Evolutionary conservation across 805 yeast genomes (phyloP), one percentile per base, ranked within the genome.

Genomic region (Saccharomyces paradoxus): DNA sequence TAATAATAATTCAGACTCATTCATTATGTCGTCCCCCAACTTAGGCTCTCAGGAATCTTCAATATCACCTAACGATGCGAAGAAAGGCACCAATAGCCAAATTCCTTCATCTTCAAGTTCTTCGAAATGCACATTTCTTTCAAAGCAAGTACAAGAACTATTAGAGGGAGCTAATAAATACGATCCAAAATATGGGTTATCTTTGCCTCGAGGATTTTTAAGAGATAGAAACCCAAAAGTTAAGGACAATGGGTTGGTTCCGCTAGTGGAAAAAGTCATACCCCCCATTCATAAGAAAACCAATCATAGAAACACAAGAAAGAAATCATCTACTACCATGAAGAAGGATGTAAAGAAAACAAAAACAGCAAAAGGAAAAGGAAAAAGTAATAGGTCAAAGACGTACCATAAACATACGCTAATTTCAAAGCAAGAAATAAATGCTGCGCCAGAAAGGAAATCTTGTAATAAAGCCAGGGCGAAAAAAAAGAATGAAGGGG

Each of bases 121-220:
- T 7, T 37, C 22, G 22, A 37, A 37, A 37, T 10, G 22, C 13
- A 2, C 24, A 3, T 17, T 17, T 17, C 44, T 37, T 24, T 17
- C 44, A 3, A 37, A 37, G 12, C 56, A 56, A 22, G 32, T 65
- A 41, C 56, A 58, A 41, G 49, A 53, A 5, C 52, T 68, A 26
- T 50, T 69, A 17, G 61, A 66, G 29, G 72, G 66, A 28, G 67
- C 71, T 0, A 63, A 44, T 41, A 60, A 57, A 27, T 68, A 62
- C 47, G 60, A 65, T 47, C 61, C 70, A 2, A 57, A 56, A n/a
- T 58, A 55, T 47, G 69, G 63, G 12, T 62, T 55, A 48, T 47
- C 60, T 4, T 55, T 68, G 48, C 71, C 71, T 5, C 52, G 51
- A 7, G 51, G 62, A 2, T 69, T 64, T 50, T 50, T 65, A 47